Evolutionary conservation across 2,329 filamentous ascomycete species (phyloP), one percentile per base, ranked within the genome.

Genomic region (Aureobasidium sp.): DNA sequence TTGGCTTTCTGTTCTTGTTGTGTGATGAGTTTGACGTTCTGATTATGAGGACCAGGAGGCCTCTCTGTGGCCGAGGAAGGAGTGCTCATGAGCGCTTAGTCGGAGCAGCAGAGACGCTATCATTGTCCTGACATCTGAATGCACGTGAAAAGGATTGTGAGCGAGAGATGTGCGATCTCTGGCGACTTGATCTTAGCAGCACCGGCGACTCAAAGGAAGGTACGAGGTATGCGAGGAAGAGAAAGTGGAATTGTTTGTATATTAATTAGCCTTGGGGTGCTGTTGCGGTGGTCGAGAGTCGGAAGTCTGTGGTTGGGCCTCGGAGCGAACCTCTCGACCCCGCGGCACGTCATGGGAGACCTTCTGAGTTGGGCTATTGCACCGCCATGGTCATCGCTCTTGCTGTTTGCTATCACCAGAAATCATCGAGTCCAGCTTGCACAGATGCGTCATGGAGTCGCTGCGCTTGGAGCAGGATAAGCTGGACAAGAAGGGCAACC

Each of bases 391-490:
- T 29, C 42, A 47, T 47, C 30, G 29, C 32, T 58, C 42, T 27
- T 32, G 29, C 41, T 42, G 10, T 44, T 37, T 27, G 21, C 37
- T 29, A 57, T 11, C 16, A 57, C n/a, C 25, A 48, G 21, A 11
- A 16, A 16, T 30, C 34, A 37, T 39, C 36, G 34, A 52, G 13
- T 10, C 25, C 3, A 21, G 16, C 11, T 25, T 36, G 30, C 8
- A 15, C 57, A 16, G 11, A 59, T 49, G 57, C 57, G 45, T 34
- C 2, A 87, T 87, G 84, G 84, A 87, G 67, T 75, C 79, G 62
- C 78, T 96, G 66, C 83, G 89, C 73, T 86, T 86, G 68, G 90
- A 95, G 71, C 83, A 94, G 67, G 82, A 86, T 66, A 84, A 86
- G 69, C 84, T 95, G 63, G 83, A 84, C 69, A 86, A 83, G 71